Evolutionary conservation across 805 yeast species (phyloP).

Genomic region (Gaillardinia entomophila): DNA sequence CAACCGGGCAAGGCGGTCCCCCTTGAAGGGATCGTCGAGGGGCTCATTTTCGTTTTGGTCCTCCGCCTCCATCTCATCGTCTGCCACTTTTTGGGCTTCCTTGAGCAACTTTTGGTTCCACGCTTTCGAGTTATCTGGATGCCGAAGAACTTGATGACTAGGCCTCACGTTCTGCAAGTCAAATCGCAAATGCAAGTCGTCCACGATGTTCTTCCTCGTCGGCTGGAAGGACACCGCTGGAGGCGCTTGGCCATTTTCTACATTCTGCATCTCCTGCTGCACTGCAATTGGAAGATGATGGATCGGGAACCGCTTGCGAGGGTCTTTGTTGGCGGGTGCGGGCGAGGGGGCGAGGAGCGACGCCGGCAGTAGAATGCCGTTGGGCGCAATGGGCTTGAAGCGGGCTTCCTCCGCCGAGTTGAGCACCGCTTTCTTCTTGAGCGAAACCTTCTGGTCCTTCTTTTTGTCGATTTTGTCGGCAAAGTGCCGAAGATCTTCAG

Average conservation of each 20-base stretch:
- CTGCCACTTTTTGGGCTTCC: neutral
- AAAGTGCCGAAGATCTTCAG: conserved; percentile 44
- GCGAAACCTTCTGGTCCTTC: conserved; percentile 6
- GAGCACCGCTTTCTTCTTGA: conserved; percentile 8
- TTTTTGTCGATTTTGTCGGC: conserved; percentile 5
- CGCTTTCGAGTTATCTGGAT: conserved; percentile 20
- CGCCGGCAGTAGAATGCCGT: neutral
- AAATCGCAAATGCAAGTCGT: conserved; percentile 23
- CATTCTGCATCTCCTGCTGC: conserved; percentile 6
- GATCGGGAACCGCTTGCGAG: conserved; percentile 8
- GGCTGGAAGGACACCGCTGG: conserved; percentile 16
- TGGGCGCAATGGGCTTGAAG: neutral
- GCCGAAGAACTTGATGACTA: conserved; percentile 8
- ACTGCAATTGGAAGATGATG: conserved; percentile 11
- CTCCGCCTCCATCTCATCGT: neutral
- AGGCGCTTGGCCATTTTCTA: neutral
- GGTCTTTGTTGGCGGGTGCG: conserved; percentile 5
- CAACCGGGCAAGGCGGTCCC: neutral
- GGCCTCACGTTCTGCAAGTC: conserved; percentile 28
- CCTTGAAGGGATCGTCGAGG: neutral
- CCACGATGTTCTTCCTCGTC: conserved; percentile 22
- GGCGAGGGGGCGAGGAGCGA: conserved; percentile 1
- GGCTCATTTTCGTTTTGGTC: neutral
- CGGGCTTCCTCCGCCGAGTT: conserved; percentile 4
- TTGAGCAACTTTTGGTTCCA: conserved; percentile 14